Percentiles rank a stretch among this genome's conserved stretches.
These are phyloP conservation scores for Pythium sukuiense DNA, from an alignment of 352 stramenopile species.

Conservation along the genomic window DNA sequence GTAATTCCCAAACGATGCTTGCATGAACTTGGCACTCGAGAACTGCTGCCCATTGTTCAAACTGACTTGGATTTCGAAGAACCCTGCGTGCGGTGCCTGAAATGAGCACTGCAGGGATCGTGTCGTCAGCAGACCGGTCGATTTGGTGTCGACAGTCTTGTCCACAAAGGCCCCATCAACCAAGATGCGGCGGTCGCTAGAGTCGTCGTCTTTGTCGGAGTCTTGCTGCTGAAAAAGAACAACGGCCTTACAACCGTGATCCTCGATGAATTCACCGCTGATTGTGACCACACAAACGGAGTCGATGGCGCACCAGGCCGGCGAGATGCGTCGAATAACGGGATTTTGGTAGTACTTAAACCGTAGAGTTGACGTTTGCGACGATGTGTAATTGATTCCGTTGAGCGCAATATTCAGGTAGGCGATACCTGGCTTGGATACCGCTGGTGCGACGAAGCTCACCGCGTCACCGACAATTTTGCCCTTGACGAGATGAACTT, in stretches of 20 bases:
- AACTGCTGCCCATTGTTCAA: conserved; percentile 68
- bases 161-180: conserved; percentile 38
- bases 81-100: conserved; percentile 34
- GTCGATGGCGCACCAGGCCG: conserved; percentile 49
- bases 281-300: conserved; percentile 34
- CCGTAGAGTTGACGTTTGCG: conserved; percentile 41
- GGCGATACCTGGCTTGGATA: conserved; percentile 38
- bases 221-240: conserved; percentile 50
- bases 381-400: conserved; percentile 72
- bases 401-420: conserved; percentile 71
- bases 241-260: conserved; percentile 50
- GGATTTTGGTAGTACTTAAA: conserved; percentile 64
- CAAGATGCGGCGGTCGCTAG: conserved; percentile 18
- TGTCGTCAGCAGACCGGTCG: conserved; percentile 4
- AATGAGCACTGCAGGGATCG: conserved; percentile 37
- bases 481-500: conserved; percentile 38
- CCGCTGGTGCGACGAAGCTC: conserved; percentile 44
- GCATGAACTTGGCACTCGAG: conserved; percentile 54
- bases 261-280: conserved; percentile 45
- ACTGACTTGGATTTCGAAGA: conserved; percentile 67
- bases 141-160: background rate
- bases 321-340: conserved; percentile 49
- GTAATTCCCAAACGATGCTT: conserved; percentile 60
- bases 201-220: conserved; percentile 5
- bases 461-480: conserved; percentile 65